Evolutionary conservation across 257 asterid genomes (phyloP).

Genomic region (Solanum lignicaule): DNA sequence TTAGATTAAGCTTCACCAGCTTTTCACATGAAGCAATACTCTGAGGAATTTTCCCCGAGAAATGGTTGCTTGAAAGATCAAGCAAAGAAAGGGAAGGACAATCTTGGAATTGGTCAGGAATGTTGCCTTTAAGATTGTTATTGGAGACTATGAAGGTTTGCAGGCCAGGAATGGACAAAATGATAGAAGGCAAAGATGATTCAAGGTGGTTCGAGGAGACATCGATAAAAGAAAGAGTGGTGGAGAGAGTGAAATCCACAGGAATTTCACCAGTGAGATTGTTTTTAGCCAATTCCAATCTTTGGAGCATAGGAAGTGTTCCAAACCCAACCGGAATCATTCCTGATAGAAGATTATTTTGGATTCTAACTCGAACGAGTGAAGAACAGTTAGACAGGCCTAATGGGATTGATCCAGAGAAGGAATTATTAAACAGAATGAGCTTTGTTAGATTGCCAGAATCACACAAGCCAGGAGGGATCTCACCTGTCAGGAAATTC

Average conservation of each 20-base stretch:
- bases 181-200: slow-evolving; percentile 40
- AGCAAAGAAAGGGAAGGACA: slow-evolving; percentile 51
- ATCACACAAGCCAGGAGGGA: slow-evolving; percentile 51
- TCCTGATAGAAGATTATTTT: slow-evolving; percentile 48
- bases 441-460: slow-evolving; percentile 60
- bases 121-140: slow-evolving; percentile 44
- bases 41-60: slow-evolving; percentile 55
- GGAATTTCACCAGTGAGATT: slow-evolving; percentile 60
- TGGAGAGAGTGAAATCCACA: slow-evolving; percentile 39
- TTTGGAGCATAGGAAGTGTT: slow-evolving; percentile 43
- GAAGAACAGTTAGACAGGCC: slow-evolving; percentile 56
- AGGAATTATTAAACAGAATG: slow-evolving; percentile 65
- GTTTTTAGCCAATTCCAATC: slow-evolving; percentile 55
- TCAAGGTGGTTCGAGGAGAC: slow-evolving; percentile 40
- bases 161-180: slow-evolving; percentile 45
- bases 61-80: slow-evolving; percentile 52
- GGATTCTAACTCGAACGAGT: slow-evolving; percentile 58
- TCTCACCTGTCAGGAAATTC: slow-evolving; percentile 48
- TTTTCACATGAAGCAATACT: slow-evolving; percentile 58
- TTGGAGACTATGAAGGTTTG: slow-evolving; percentile 48
- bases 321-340: slow-evolving; percentile 62
- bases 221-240: slow-evolving; percentile 60
- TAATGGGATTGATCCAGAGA: slow-evolving; percentile 54
- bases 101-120: slow-evolving; percentile 56
- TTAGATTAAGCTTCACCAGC: slow-evolving; percentile 44